Evolutionary conservation across 352 stramenopile species (phyloP), one percentile per base, ranked within the genome.

Genomic region (Phytophthora multivora): DNA sequence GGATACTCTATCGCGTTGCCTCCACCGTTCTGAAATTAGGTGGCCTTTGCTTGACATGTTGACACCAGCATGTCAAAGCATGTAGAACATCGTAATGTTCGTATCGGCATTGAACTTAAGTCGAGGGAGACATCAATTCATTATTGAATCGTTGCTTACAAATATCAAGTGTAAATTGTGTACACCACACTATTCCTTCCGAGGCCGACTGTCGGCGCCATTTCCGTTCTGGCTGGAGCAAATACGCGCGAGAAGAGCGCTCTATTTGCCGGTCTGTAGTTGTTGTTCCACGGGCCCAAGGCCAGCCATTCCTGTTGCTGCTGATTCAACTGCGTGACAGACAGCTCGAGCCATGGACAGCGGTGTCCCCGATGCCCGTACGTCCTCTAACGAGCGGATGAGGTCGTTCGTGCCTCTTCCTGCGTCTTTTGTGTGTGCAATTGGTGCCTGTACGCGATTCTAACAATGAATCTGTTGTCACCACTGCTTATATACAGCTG

Each of bases 71-170:
- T 30, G 8, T 30, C 5, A 30, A 30, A 30, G 26, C 4, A 33
- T 33, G 28, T 13, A 33, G 8, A 33, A 13, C 8, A 9, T 33
- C 26, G 5, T 30, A 9, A 33, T 33, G 28, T 33, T 33, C 28
- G 28, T 33, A 33, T 33, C 10, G 0, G 28, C 10, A 13, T 33
- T 54, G 54, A 47, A 69, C 26, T 69, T 69, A 64, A 33, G 30
- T 12, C 46, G 40, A 31, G 19, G 28, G 8, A 33, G 6, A 1
- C 8, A 5, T 4, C 73, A 73, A 89, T 72, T 84, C 61, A 79
- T n/a, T 19, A 16, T 62, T 82, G 67, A 90, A 90, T 88, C 73
- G 76, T 9, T 30, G 0, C 39, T 66, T 89, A 86, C 75, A 85
- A 82, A 76, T 12, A 15, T 5, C 48, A 59, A 73, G 31, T 66